Evolutionary conservation across 1,284 basidiomycete species (phyloP).

Genomic region (Leccinum huronense): DNA sequence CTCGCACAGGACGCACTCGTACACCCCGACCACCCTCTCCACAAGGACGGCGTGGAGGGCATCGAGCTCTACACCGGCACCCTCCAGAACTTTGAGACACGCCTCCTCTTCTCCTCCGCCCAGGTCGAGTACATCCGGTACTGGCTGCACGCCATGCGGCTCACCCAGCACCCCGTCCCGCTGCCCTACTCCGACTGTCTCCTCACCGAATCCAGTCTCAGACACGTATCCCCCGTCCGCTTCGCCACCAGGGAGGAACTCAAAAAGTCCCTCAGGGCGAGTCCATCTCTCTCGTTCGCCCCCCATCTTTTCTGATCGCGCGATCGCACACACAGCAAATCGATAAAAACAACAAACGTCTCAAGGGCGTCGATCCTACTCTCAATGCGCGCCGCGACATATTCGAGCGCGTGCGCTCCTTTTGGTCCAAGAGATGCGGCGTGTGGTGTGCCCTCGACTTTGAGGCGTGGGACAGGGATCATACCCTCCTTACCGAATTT

Average conservation of each 20-base stretch:
- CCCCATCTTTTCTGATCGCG: constrained; percentile 8
- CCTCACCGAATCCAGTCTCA: constrained; percentile 53
- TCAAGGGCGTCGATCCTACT: constrained; percentile 60
- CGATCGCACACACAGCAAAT: constrained; percentile 48
- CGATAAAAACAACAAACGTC: constrained; percentile 72
- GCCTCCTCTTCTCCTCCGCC: constrained; percentile 74
- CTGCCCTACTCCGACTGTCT: constrained; percentile 74
- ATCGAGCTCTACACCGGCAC: constrained; percentile 76
- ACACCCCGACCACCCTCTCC: constrained; percentile 72
- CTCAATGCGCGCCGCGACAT: constrained; percentile 54
- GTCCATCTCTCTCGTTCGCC: not conserved
- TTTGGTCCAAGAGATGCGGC: constrained; percentile 60
- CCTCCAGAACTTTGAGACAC: constrained; percentile 61
- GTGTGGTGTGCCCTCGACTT: constrained; percentile 77
- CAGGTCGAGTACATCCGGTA: constrained; percentile 86
- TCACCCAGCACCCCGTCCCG: constrained; percentile 63
- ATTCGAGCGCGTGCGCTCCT: constrained; percentile 66
- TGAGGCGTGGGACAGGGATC: constrained; percentile 76
- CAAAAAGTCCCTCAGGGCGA: constrained; percentile 58
- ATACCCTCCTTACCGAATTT: constrained; percentile 69
- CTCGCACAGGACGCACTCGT: constrained; percentile 64
- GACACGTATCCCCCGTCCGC: constrained; percentile 54
- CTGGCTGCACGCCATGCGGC: constrained; percentile 72
- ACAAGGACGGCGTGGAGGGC: constrained; percentile 57
- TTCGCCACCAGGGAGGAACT: constrained; percentile 56